Evolutionary conservation across 106 monocot species (phyloP), one percentile per base, ranked within the genome.

Genomic region (Ottelia alismoides): DNA sequence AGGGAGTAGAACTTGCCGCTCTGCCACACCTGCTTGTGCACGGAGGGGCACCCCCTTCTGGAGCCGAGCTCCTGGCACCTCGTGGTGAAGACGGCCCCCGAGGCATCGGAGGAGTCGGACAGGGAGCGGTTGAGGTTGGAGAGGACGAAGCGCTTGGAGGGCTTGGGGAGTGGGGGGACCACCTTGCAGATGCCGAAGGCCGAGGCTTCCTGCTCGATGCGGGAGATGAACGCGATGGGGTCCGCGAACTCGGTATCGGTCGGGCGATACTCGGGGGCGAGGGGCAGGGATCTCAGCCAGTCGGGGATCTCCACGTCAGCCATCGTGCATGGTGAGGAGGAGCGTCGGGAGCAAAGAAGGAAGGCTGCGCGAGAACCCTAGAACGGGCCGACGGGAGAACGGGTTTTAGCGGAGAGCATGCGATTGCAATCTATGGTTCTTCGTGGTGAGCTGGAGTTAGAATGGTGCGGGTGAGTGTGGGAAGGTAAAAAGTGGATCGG

Each of bases 181-280:
- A 98, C 77, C 72, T 98, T 98, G 79, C 98, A 98, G 72, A 98
- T 98, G 64, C 98, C 98, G 58, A 79, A 98, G 27, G 61, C 61
- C 27, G 85, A 35, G 22, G 98, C 90, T 52, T 85, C 85, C 30
- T 62, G 62, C 74, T 98, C 98, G 72, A 98, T 72, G 43, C 72
- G 65, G 31, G 98, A 86, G 75, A 98, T 90, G 77, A 85, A 86
- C 28, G 90, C 81, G 61, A 98, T 85, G 29, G 90, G 98, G 64
- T 98, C 98, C 57, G 82, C 63, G 57, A 98, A 98, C 61, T 98
- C 96, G 51, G 96, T 82, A 61, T 90, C 90, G 20, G 90, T 83
- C 26, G 98, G 98, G 45, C 70, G 72, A 60, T 90, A 98, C 51
- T 70, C 85, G 14, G 98, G 98, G 18, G 98, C 98, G 29, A 79